These are phyloP conservation scores for Teratosphaeria viscida DNA, from an alignment of 2,329 filamentous ascomycete species.

Conservation along the genomic window DNA sequence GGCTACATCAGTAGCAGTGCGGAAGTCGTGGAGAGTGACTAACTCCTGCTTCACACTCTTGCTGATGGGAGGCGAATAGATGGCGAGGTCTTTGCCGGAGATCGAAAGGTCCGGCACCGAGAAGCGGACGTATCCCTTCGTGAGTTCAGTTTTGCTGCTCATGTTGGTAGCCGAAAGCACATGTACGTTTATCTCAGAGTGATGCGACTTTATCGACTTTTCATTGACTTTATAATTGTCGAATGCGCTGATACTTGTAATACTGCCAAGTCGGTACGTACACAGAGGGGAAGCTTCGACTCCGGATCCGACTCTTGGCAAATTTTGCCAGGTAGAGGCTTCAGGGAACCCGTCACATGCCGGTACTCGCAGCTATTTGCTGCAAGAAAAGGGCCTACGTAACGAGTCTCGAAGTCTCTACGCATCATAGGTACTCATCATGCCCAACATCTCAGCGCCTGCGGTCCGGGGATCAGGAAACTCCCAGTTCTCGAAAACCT, in stretches of 20 bases:
- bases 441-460: neutral
- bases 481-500: slow-evolving; percentile 4
- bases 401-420: neutral
- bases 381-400: neutral
- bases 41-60: neutral
- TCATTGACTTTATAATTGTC: neutral
- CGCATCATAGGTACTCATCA: neutral
- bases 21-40: neutral
- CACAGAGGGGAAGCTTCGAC: neutral
- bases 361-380: neutral
- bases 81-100: neutral
- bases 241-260: neutral
- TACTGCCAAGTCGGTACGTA: neutral
- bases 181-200: neutral
- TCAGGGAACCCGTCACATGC: neutral
- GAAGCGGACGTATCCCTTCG: neutral
- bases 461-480: neutral
- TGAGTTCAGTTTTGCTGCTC: neutral
- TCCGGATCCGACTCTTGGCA: neutral
- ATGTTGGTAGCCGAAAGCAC: neutral
- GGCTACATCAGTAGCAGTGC: neutral
- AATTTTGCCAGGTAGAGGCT: neutral
- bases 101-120: neutral
- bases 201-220: neutral
- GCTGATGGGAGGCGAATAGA: neutral